Percentiles rank a stretch among this genome's conserved stretches.
Evolutionary conservation across 352 stramenopile species (phyloP).

Genomic region (Globisporangium recalcitrans): DNA sequence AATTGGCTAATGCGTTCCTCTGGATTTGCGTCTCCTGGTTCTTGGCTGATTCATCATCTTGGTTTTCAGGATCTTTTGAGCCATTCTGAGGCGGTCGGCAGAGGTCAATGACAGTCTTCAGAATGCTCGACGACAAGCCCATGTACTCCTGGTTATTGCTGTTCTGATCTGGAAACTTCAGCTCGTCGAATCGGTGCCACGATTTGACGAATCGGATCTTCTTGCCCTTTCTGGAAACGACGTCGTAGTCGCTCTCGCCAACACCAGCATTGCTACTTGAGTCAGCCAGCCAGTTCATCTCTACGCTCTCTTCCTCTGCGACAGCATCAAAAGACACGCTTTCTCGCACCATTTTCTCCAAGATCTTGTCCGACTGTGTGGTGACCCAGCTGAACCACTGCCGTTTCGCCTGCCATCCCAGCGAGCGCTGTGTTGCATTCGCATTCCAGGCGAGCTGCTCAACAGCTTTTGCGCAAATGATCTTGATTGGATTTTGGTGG

Average conservation of each 20-base stretch:
- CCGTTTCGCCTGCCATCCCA: conserved; percentile 67
- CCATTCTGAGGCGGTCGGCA: conserved; percentile 13
- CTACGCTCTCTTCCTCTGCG: conserved; percentile 26
- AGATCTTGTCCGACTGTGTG: conserved; percentile 27
- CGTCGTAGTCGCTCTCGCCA: conserved; percentile 31
- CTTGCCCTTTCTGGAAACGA: conserved; percentile 22
- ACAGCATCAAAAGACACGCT: conserved; percentile 46
- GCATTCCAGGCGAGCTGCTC: conserved; percentile 65
- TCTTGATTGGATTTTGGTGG: conserved; percentile 28
- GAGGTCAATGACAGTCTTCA: conserved; percentile 50
- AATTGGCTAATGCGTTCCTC: too few species aligned
- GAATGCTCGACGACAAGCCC: conserved; percentile 39
- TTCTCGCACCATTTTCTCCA: conserved; percentile 24
- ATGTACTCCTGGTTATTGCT: conserved; percentile 62
- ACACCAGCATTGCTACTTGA: conserved; percentile 25
- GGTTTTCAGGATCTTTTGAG: background rate
- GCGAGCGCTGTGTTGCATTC: conserved; percentile 41
- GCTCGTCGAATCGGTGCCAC: conserved; percentile 55
- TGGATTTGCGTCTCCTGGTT: conserved; percentile 26
- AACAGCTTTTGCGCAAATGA: conserved; percentile 46
- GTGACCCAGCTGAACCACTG: conserved; percentile 58
- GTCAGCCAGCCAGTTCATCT: conserved; percentile 62
- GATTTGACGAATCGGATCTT: conserved; percentile 45
- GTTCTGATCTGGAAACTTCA: conserved; percentile 36
- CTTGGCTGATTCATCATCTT: conserved; percentile 3